A percentile compares a stretch with the other conserved stretches of the same genome.
Conservation (phyloP, 257 asterid genomes). For the Solanum dulcamara region DNA sequence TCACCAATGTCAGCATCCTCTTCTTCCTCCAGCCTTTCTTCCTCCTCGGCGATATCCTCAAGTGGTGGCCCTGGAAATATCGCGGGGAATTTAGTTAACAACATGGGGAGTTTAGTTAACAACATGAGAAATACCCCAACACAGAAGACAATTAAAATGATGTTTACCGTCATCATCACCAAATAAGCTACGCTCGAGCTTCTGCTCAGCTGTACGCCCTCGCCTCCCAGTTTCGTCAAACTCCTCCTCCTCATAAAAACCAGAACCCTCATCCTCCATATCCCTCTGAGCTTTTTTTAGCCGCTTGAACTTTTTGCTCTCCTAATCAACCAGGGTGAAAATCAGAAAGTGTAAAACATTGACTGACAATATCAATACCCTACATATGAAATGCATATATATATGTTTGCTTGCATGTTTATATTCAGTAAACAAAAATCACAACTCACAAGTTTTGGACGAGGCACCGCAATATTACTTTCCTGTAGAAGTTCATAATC, state of each 20-base stretch:
- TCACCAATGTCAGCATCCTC: slow-evolving; percentile 61
- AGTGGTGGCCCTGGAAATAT: slow-evolving; percentile 52
- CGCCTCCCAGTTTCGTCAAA: slow-evolving; percentile 57
- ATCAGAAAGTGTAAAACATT: background rate
- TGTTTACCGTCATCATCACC: slow-evolving; percentile 78
- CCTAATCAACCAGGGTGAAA: slow-evolving; percentile 22
- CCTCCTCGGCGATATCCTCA: slow-evolving; percentile 94
- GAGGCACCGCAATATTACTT: slow-evolving; percentile 73
- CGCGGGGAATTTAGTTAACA: background rate
- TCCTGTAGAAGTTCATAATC: slow-evolving; percentile 93
- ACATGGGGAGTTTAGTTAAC: slow-evolving; percentile 1
- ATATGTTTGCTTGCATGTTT: background rate
- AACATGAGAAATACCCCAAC: background rate
- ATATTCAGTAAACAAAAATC: slow-evolving; percentile 6
- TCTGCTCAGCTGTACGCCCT: slow-evolving; percentile 72
- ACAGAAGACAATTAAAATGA: background rate
- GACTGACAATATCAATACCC: background rate
- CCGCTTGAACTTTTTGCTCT: slow-evolving; percentile 74
- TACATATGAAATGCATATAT: background rate
- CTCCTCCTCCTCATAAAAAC: slow-evolving; percentile 74
- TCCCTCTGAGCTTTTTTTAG: slow-evolving; percentile 78
- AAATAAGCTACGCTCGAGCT: slow-evolving; percentile 64
- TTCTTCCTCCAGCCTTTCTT: slow-evolving; percentile 59
- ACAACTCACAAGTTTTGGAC: slow-evolving; percentile 49
- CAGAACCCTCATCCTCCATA: slow-evolving; percentile 60